Evolutionary conservation across 192 early-diverging fungal genomes (phyloP), one percentile per base, ranked within the genome.

Genomic region (Backusella circina): DNA sequence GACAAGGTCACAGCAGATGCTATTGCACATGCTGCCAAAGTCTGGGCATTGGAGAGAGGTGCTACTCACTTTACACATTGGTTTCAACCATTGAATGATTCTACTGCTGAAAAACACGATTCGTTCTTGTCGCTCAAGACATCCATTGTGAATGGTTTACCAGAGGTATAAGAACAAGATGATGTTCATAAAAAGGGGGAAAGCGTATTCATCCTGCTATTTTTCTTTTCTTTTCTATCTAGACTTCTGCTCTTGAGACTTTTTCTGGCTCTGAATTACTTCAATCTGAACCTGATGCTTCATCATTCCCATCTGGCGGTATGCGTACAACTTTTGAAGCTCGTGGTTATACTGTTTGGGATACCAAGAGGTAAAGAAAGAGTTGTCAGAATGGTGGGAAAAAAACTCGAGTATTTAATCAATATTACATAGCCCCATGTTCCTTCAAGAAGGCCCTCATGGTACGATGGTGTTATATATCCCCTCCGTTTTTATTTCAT

Each of bases 321-420:
- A 96, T 98, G 91, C 91, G 97, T 80, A 87, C 94, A 65, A 99
- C 98, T 71, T 99, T 99, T 83, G 98, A 99, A 87, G 98, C 97
- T 75, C 95, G 97, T 84, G 98, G 98, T 70, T 99, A 99, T 90
- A 99, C 97, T 77, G 95, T 99, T 80, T 99, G 98, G 98, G 98
- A 99, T 86, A 96, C 97, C 44, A 93, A 83, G 72, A 83, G 80
- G 80, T 82, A 87, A 21, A 10, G 23, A 26, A 37, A 57, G 21
- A 23, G 4, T 36, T 54, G 28, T 36, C 21, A n/a, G 50, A 57
- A 47, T 47, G 5, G 5, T 47, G 10, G 2, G 39, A n/a, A 47
- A n/a, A 18, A 47, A n/a, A n/a, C n/a, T n/a, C n/a, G n/a, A 47
- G 44, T 47, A n/a, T 21, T 47, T 8, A 26, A 15, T 35, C n/a